Evolutionary conservation across 768 basidiomycete genomes (phyloP).

Genomic region (Suillus clintonianus): DNA sequence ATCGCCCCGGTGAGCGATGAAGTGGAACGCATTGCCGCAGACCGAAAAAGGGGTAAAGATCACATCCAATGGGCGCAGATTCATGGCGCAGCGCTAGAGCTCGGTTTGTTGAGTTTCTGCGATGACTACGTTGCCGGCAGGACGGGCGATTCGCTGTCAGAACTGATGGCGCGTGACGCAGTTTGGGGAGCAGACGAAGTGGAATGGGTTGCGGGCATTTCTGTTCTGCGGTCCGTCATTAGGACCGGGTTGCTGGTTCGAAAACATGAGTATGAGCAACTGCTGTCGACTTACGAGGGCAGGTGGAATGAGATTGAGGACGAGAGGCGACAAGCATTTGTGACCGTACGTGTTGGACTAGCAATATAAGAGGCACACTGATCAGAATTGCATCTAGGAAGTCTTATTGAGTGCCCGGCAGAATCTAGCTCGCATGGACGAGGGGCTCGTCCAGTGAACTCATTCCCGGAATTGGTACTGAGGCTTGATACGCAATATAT

Average conservation of each 20-base stretch:
- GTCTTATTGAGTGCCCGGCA: conserved; percentile 22
- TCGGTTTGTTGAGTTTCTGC: conserved; percentile 50
- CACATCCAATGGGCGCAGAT: conserved; percentile 68
- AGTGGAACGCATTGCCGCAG: conserved; percentile 61
- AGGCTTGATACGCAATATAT: background rate
- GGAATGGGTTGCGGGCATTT: conserved; percentile 67
- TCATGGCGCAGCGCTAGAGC: conserved; percentile 61
- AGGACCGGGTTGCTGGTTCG: conserved; percentile 50
- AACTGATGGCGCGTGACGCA: conserved; percentile 62
- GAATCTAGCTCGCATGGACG: conserved; percentile 50
- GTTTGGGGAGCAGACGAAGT: conserved; percentile 70
- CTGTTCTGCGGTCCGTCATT: conserved; percentile 57
- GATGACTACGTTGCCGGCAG: conserved; percentile 39
- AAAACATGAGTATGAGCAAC: conserved; percentile 53
- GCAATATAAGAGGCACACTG: conserved; percentile 46
- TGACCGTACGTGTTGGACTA: conserved; percentile 40
- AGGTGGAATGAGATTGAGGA: conserved; percentile 73
- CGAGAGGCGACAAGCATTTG: conserved; percentile 60
- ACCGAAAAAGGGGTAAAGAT: conserved; percentile 60
- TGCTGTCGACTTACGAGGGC: conserved; percentile 57
- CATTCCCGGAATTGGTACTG: background rate
- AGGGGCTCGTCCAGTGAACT: conserved; percentile 12
- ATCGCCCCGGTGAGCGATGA: conserved; percentile 50
- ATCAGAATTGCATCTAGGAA: background rate
- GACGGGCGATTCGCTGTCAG: conserved; percentile 45